Conservation (phyloP, 2,329 filamentous ascomycete species). For the Mollisia scopiformis region DNA sequence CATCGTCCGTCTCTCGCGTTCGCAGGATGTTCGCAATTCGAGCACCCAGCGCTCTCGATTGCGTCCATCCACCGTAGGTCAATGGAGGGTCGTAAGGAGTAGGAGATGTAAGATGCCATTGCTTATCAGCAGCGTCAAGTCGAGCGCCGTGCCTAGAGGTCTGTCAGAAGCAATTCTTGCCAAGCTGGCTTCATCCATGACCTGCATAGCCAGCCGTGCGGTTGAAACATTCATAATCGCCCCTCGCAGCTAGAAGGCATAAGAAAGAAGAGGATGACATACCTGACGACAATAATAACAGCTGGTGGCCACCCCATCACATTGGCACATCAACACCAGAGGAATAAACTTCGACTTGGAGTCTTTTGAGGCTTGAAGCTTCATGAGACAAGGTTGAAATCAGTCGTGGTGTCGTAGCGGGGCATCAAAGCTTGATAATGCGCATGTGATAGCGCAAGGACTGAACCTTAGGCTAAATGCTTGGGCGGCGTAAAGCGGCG, state of each 20-base stretch:
- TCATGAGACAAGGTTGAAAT: not conserved
- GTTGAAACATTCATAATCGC: not conserved
- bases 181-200: not conserved
- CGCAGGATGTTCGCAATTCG: constrained; percentile 77
- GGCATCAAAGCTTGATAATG: not conserved
- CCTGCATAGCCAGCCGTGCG: not conserved
- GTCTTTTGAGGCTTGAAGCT: not conserved
- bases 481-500: no score
- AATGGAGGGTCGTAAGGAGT: constrained; percentile 95
- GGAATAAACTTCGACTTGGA: not conserved
- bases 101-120: constrained; percentile 91
- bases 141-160: constrained; percentile 79
- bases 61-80: constrained; percentile 92
- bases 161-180: not conserved
- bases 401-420: not conserved
- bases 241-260: not conserved
- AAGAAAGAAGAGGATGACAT: constrained; percentile 23
- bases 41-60: constrained; percentile 78
- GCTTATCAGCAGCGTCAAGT: constrained; percentile 90
- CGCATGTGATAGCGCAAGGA: not conserved
- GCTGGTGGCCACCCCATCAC: constrained; percentile 51
- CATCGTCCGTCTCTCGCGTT: constrained; percentile 48
- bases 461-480: no score
- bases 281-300: constrained; percentile 55
- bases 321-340: constrained; percentile 4